Evolutionary conservation across 768 basidiomycete species (phyloP), one percentile per base, ranked within the genome.

Genomic region (Sporobolomyces phaffii): DNA sequence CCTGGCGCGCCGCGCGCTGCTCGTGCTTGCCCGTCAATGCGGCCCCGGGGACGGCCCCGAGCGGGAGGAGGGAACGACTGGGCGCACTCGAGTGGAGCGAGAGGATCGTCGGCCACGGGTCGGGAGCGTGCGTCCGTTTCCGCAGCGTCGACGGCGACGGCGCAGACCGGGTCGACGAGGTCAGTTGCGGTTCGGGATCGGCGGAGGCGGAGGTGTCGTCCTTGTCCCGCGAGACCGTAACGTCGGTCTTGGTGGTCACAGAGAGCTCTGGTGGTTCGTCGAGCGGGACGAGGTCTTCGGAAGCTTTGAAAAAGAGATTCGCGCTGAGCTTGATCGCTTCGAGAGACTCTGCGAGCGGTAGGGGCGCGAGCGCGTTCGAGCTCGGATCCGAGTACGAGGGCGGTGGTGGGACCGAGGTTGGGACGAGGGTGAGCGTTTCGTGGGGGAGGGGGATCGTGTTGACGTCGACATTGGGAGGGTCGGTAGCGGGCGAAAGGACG

Each of bases 381-480:
- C 31, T 1, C 22, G 56, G 60, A 28, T 61, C 52, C 17, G 54
- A 0, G 9, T 8, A 33, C 0, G 63, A 36, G 0, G 66, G 44
- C 1, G 38, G 36, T 1, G 66, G 45, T 0, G 60, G 70, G 1
- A 54, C 22, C 0, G 48, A 43, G n/a, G 65, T 58, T 0, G 60
- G 56, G 50, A 65, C 52, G 40, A 60, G 24, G 14, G 49, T 38
- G 38, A 72, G 66, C 18, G 70, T 60, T 43, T 68, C 53, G 15
- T 60, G 66, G 0, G 70, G 60, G 28, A 72, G 66, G 0, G 70
- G 70, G 22, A 72, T 52, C 10, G 70, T 38, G 24, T 43, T 36
- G 20, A 20, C 31, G 49, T 72, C 70, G 60, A 72, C 60, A 22
- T 67, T 60, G 3, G 70, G 70, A 13, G 70, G 70, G 36, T 68